A percentile compares a stretch with the other conserved stretches of the same genome.
Evolutionary conservation across 225 moss, liverwort and hornwort species (phyloP).

Genomic region (Ulota crispa): DNA sequence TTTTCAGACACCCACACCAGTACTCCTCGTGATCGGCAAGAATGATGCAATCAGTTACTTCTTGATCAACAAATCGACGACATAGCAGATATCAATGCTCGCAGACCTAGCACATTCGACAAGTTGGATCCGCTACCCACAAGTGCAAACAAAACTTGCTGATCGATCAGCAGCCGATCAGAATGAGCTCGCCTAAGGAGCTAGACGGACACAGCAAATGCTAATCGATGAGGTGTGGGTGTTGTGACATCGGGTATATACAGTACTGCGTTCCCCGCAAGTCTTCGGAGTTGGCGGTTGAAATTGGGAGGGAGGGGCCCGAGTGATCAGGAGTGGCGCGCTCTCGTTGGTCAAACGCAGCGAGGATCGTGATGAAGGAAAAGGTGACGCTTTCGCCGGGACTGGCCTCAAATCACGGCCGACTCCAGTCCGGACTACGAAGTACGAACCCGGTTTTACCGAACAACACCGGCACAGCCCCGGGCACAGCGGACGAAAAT

Average conservation of each 20-base stretch:
- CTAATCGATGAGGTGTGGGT: background rate
- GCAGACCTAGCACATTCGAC: background rate
- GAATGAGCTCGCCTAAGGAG: background rate
- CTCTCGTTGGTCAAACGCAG: slow-evolving; percentile 10
- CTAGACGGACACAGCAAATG: background rate
- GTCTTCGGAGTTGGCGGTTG: background rate
- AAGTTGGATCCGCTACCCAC: background rate
- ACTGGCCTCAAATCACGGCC: slow-evolving; percentile 14
- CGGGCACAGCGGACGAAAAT: background rate
- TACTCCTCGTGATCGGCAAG: background rate
- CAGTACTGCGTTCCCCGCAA: background rate
- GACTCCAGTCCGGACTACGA: no score
- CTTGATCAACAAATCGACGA: background rate
- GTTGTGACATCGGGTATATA: background rate
- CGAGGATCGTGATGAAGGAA: background rate
- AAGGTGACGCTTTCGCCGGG: background rate
- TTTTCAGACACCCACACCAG: slow-evolving; percentile 28
- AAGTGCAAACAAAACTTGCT: background rate
- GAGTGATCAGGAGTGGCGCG: slow-evolving; percentile 33
- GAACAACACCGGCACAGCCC: background rate
- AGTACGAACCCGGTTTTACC: background rate
- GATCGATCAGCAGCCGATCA: background rate
- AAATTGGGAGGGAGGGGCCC: background rate
- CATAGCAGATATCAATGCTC: background rate
- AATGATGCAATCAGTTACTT: background rate